Base-by-base conservation (phyloP, 169 alveolate genomes). In the Theileria orientalis region DNA sequence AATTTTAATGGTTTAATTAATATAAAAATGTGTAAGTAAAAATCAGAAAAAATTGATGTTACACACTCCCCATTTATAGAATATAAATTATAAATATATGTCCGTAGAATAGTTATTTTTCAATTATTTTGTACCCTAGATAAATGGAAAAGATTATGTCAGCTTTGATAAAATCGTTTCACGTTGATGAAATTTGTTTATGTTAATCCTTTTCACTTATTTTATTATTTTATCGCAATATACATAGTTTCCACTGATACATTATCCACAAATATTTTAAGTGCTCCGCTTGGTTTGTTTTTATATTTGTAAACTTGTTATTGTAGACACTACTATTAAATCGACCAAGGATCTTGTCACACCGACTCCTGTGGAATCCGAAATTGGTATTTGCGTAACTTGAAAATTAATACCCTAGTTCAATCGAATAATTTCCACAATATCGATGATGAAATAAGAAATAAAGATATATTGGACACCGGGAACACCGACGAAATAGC, bases 381-480 rank as follows among this genome's bases (percentile, higher is more conserved):
- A 57, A 5, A 57, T 63, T 25, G 32, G 72, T 41, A 41, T 32
- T 5, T 54, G 23, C 59, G 27, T 13, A 23, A 32, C 19, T 5
- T 42, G 19, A 3, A 3, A 37, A 16, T 3, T 63, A 0, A 14
- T 0, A n/a, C 1, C 42, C 11, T 64, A 75, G 84, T n/a, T 35
- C 52, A 67, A 54, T 44, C 86, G 42, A 46, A 77, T 27, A 70
- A 62, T 14, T 51, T 77, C 1, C 78, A 61, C 44, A 77, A 61
- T 49, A 63, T 77, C 47, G 80, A 69, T 21, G 86, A 77, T 62
- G 86, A 77, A 44, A 60, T 77, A 16, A 23, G 75, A 32, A 77
- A 77, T 76, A 68, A 69, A 29, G 80, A 77, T 9, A 42, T 77
- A 7, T 68, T 77, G 16, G 86, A 77, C 35, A 33, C 68, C 19